These are phyloP conservation scores for Cordyceps militaris DNA, from an alignment of 2,329 filamentous ascomycete species.

Conservation along the genomic window DNA sequence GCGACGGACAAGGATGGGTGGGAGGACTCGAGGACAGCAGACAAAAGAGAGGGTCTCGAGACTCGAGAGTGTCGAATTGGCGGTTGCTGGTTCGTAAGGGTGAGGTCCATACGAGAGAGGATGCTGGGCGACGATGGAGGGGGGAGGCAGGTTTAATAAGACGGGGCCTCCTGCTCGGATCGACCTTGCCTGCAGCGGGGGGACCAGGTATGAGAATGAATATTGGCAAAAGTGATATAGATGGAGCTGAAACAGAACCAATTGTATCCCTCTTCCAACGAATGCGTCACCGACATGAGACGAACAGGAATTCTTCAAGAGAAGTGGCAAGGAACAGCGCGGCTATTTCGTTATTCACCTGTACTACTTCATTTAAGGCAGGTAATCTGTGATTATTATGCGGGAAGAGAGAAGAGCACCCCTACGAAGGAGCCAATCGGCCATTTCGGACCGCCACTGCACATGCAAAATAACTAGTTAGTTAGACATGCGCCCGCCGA, in stretches of 20 bases:
- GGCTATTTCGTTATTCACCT: too few relatives aligned
- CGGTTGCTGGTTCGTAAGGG: not conserved
- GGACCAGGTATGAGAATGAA: not conserved
- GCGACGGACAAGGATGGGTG: not conserved
- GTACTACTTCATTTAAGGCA: too few relatives aligned
- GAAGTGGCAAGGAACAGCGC: not conserved
- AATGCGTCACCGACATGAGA: not conserved
- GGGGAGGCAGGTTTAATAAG: slow-evolving; percentile 8
- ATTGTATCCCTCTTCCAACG: not conserved
- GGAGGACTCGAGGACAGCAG: not conserved
- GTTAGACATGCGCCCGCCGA: too few relatives aligned
- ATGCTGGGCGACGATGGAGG: not conserved
- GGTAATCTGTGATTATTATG: too few relatives aligned
- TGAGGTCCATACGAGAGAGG: not conserved
- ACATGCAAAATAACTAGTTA: not conserved
- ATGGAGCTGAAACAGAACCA: not conserved
- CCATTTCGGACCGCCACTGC: not conserved
- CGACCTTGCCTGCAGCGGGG: slow-evolving; percentile 1
- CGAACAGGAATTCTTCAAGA: not conserved
- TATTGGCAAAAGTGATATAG: not conserved
- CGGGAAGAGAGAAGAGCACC: too few relatives aligned
- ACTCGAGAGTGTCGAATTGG: not conserved
- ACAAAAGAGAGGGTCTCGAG: not conserved
- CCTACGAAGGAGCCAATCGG: too few relatives aligned
- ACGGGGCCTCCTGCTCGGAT: slow-evolving; percentile 4